Conservation (phyloP, 2,329 filamentous ascomycete species). For the Cadophora malorum region DNA sequence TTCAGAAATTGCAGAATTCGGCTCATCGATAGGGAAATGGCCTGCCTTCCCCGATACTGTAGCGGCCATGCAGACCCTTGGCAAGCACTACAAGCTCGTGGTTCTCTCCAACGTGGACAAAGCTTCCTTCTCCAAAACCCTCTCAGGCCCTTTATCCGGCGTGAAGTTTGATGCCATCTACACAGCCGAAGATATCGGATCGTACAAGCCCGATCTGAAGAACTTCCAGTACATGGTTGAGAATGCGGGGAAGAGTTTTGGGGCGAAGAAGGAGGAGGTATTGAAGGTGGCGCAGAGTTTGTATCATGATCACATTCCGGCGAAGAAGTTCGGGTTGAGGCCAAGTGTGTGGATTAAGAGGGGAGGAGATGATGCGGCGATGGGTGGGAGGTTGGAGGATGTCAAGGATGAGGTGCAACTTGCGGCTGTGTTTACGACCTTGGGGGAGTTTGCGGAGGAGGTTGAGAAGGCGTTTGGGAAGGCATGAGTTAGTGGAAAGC, state of each 20-base stretch:
- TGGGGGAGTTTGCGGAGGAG: conserved; percentile 30
- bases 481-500: background rate
- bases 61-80: conserved; percentile 51
- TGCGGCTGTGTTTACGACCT: conserved; percentile 24
- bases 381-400: conserved; percentile 28
- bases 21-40: conserved; percentile 51
- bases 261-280: conserved; percentile 59
- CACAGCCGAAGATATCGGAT: conserved; percentile 74
- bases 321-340: conserved; percentile 62
- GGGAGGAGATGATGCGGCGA: conserved; percentile 26
- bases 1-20: conserved; percentile 49
- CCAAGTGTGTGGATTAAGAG: conserved; percentile 66
- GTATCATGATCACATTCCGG: conserved; percentile 73
- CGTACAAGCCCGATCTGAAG: conserved; percentile 69
- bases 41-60: conserved; percentile 58
- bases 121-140: conserved; percentile 54
- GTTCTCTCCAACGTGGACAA: conserved; percentile 64
- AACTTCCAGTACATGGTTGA: conserved; percentile 72
- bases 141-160: conserved; percentile 54
- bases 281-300: conserved; percentile 73
- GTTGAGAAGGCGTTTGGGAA: conserved; percentile 30
- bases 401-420: conserved; percentile 24
- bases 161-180: conserved; percentile 65
- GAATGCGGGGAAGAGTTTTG: conserved; percentile 60
- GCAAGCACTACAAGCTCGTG: conserved; percentile 56